Conservation (phyloP, 2,329 filamentous ascomycete genomes). For the Sclerotinia sclerotiorum region DNA sequence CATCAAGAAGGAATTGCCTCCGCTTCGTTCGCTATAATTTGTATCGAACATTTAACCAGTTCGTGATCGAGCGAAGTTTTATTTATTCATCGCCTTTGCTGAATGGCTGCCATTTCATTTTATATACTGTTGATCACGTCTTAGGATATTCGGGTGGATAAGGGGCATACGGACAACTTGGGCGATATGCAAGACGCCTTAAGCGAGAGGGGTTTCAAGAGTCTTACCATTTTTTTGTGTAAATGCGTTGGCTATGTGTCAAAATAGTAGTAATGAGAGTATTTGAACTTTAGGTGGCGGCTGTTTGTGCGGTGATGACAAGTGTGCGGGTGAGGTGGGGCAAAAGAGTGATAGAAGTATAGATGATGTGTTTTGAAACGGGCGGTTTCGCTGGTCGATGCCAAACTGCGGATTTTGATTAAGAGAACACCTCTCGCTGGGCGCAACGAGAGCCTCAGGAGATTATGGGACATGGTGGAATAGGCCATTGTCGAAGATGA, state of each 20-base stretch:
- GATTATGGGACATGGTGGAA: neutral
- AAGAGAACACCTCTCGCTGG: neutral
- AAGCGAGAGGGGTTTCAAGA: neutral
- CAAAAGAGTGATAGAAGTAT: neutral
- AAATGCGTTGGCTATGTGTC: neutral
- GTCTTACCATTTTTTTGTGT: neutral
- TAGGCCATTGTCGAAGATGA: neutral
- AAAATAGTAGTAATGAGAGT: neutral
- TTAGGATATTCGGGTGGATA: rapidly evolving
- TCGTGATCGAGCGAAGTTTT: neutral
- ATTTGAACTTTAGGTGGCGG: neutral
- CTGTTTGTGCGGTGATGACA: neutral
- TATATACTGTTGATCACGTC: neutral
- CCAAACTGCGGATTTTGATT: neutral
- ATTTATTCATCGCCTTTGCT: neutral
- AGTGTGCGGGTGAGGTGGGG: neutral
- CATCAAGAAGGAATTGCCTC: neutral
- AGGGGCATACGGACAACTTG: rapidly evolving
- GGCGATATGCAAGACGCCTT: neutral
- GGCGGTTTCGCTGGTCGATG: neutral
- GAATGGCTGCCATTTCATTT: neutral
- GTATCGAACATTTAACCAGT: neutral
- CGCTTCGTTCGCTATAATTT: neutral
- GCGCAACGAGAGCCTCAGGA: neutral
- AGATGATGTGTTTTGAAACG: neutral